Evolutionary conservation across 2,329 filamentous ascomycete species (phyloP).

Genomic region (Pseudogymnoascus sp.): DNA sequence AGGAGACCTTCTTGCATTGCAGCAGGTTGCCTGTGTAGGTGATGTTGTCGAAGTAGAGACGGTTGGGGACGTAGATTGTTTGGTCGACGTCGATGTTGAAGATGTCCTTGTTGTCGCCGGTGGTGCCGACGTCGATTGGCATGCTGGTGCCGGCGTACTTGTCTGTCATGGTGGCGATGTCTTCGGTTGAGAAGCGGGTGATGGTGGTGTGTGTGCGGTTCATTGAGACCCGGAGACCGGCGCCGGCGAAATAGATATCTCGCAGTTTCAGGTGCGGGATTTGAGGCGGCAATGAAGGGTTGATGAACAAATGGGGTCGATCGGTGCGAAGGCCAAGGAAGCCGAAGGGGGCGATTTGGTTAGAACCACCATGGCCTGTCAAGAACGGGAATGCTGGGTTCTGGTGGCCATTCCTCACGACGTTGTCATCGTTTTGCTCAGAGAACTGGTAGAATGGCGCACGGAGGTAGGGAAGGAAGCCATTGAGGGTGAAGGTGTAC

Average conservation of each 20-base stretch:
- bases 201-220: conserved; percentile 59
- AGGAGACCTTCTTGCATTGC: conserved; percentile 51
- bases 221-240: conserved; percentile 51
- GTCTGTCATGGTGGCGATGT: conserved; percentile 38
- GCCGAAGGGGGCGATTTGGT: conserved; percentile 59
- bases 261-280: conserved; percentile 52
- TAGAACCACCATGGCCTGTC: conserved; percentile 60
- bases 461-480: conserved; percentile 54
- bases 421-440: conserved; percentile 57
- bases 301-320: conserved; percentile 50
- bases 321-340: conserved; percentile 57
- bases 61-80: conserved; percentile 48
- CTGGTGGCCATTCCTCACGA: conserved; percentile 50
- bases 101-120: conserved; percentile 31
- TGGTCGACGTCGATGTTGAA: conserved; percentile 41
- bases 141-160: conserved; percentile 50
- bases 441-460: conserved; percentile 64
- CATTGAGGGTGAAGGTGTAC: conserved; percentile 59
- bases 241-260: conserved; percentile 59
- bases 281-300: conserved; percentile 53
- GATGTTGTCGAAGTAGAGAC: conserved; percentile 43
- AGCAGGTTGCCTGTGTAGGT: conserved; percentile 53
- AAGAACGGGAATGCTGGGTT: conserved; percentile 61
- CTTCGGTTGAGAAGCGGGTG: conserved; percentile 38
- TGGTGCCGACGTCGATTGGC: conserved; percentile 46